Percentiles rank a stretch among this genome's conserved stretches.
Conservation (phyloP, 2,329 filamentous ascomycete species). For the Hymenoscyphus scutula region DNA sequence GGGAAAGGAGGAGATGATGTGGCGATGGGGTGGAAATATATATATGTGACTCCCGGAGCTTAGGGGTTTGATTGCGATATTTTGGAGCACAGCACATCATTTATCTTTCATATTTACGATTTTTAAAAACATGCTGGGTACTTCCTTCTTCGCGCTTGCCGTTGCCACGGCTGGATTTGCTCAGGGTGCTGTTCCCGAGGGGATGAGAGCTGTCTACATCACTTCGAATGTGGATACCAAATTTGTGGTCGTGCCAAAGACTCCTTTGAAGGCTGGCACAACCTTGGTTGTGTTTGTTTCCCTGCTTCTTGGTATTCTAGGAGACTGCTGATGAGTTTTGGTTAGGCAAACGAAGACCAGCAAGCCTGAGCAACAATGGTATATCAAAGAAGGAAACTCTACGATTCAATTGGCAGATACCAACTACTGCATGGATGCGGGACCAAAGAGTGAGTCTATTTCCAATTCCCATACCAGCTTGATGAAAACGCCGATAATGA, state of each 20-base stretch:
- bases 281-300: slow-evolving; percentile 19
- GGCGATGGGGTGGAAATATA: neutral
- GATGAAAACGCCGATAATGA: neutral
- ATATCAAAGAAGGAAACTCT: slow-evolving; percentile 22
- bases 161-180: slow-evolving; percentile 17
- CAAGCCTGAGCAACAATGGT: slow-evolving; percentile 23
- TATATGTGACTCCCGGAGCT: neutral
- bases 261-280: slow-evolving; percentile 13
- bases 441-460: slow-evolving; percentile 18
- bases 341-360: slow-evolving; percentile 18
- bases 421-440: slow-evolving; percentile 21
- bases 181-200: slow-evolving; percentile 12
- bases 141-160: slow-evolving; percentile 16
- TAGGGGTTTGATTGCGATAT: neutral
- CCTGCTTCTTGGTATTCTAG: neutral
- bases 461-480: too few relatives aligned
- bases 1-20: neutral
- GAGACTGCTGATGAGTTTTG: neutral
- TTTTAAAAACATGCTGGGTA: slow-evolving; percentile 14
- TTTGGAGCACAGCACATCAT: neutral
- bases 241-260: slow-evolving; percentile 19
- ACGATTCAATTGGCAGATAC: slow-evolving; percentile 19
- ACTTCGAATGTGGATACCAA: slow-evolving; percentile 19
- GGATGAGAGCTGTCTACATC: slow-evolving; percentile 20
- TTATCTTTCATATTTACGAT: neutral